phyloP scores from a whole-genome alignment of 2,329 filamentous ascomycete species.

The Apiospora sp. region DNA sequence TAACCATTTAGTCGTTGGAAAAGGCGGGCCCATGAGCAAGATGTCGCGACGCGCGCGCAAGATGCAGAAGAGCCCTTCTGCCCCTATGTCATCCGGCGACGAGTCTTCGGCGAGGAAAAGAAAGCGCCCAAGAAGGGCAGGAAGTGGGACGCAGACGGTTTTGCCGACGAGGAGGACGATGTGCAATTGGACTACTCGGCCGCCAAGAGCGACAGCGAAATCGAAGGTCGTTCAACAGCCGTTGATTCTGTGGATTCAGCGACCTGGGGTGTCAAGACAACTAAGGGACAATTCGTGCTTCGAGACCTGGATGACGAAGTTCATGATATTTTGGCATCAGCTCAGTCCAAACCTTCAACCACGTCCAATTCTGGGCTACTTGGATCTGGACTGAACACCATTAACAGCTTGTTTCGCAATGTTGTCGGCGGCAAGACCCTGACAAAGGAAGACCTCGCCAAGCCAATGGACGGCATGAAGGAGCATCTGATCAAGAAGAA shows the following conservation, averaged over 20 bases:
- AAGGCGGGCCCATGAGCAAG: constrained; percentile 77
- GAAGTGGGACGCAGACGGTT: constrained; percentile 90
- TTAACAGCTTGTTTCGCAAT: constrained; percentile 90
- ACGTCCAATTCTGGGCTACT: constrained; percentile 71
- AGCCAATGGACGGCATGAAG: constrained; percentile 95
- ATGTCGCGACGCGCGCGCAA: constrained; percentile 82
- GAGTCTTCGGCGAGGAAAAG: constrained; percentile 73
- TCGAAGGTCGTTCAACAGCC: constrained; percentile 60
- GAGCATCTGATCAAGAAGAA: constrained; percentile 96
- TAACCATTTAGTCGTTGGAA: constrained; percentile 74
- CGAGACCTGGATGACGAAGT: constrained; percentile 95
- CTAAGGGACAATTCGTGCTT: constrained; percentile 90
- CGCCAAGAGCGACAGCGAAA: constrained; percentile 61
- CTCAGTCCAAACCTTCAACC: constrained; percentile 68
- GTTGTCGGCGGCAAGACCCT: constrained; percentile 94
- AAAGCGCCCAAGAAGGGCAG: constrained; percentile 81
- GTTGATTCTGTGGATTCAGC: constrained; percentile 79
- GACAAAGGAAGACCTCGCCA: constrained; percentile 87
- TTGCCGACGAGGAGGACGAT: constrained; percentile 83
- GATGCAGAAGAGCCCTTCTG: constrained; percentile 63
- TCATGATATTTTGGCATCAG: constrained; percentile 83
- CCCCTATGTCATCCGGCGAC: constrained; percentile 81
- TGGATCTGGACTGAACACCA: constrained; percentile 80
- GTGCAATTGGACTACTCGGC: constrained; percentile 91
- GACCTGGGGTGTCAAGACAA: constrained; percentile 85